Evolutionary conservation across 2,329 filamentous ascomycete genomes (phyloP).

Genomic region (Pestalotiopsis sp.): DNA sequence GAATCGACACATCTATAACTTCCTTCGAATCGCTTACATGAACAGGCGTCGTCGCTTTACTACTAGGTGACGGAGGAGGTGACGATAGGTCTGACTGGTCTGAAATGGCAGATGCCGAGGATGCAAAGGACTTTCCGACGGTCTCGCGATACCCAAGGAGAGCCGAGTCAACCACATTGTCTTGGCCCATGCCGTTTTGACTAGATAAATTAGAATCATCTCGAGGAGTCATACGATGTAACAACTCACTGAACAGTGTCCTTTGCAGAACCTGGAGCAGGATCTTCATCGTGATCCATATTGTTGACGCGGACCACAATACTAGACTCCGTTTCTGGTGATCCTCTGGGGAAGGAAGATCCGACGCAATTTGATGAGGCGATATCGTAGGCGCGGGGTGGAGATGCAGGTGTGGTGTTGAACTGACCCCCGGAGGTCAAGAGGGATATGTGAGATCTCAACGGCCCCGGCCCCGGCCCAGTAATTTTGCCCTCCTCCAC

Average conservation of each 20-base stretch:
- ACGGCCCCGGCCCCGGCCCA: constrained; percentile 22
- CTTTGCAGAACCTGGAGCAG: constrained; percentile 20
- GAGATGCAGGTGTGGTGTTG: constrained; percentile 22
- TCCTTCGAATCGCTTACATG: constrained; percentile 46
- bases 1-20: constrained; percentile 19
- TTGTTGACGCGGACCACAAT: constrained; percentile 33
- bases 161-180: constrained; percentile 35
- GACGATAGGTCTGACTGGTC: constrained; percentile 61
- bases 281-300: constrained; percentile 27
- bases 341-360: constrained; percentile 25
- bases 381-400: constrained; percentile 25
- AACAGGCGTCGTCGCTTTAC: constrained; percentile 65
- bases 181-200: constrained; percentile 31
- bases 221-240: background rate
- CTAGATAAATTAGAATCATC: background rate
- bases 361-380: constrained; percentile 22
- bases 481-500: constrained; percentile 29
- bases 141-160: constrained; percentile 22
- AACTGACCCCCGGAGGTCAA: constrained; percentile 24
- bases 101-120: constrained; percentile 55
- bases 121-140: constrained; percentile 47
- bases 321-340: constrained; percentile 31
- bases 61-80: constrained; percentile 53
- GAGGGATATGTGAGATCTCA: constrained; percentile 31
- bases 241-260: constrained; percentile 29